Conservation (phyloP, 768 basidiomycete species). For the Lyophyllum decastes region DNA sequence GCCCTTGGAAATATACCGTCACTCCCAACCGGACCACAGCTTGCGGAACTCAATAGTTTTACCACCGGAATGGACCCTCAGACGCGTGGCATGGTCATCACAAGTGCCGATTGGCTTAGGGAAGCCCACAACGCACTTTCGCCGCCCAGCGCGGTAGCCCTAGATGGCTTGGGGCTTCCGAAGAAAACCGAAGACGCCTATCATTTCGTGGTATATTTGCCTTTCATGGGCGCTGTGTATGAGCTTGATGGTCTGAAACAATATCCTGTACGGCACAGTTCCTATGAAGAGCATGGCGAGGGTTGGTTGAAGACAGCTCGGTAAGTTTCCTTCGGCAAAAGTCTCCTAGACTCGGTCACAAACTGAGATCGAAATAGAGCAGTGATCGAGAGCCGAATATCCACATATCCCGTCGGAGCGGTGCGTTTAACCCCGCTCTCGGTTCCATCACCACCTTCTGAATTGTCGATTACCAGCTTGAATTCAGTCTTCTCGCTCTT, state of each 20-base stretch:
- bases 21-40: constrained; percentile 62
- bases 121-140: constrained; percentile 93
- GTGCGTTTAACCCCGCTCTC: constrained; percentile 45
- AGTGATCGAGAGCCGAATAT: constrained; percentile 86
- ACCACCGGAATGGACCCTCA: constrained; percentile 86
- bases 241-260: constrained; percentile 92
- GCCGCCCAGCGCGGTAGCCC: constrained; percentile 83
- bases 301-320: constrained; percentile 86
- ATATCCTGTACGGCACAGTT: constrained; percentile 80
- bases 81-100: constrained; percentile 78
- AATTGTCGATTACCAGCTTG: constrained; percentile 51
- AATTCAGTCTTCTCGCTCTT: constrained; percentile 90
- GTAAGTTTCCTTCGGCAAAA: constrained; percentile 34
- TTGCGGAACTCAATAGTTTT: constrained; percentile 75
- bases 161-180: constrained; percentile 78
- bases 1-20: constrained; percentile 81
- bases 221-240: constrained; percentile 80
- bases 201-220: constrained; percentile 95
- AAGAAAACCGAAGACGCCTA: constrained; percentile 82
- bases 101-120: constrained; percentile 77
- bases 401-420: constrained; percentile 85
- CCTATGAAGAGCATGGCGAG: constrained; percentile 64
- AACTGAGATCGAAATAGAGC: constrained; percentile 47
- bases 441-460: constrained; percentile 1
- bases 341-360: constrained; percentile 6